These are phyloP conservation scores for Exophiala mesophila DNA, from an alignment of 2,329 filamentous ascomycete species.

Conservation along the genomic window DNA sequence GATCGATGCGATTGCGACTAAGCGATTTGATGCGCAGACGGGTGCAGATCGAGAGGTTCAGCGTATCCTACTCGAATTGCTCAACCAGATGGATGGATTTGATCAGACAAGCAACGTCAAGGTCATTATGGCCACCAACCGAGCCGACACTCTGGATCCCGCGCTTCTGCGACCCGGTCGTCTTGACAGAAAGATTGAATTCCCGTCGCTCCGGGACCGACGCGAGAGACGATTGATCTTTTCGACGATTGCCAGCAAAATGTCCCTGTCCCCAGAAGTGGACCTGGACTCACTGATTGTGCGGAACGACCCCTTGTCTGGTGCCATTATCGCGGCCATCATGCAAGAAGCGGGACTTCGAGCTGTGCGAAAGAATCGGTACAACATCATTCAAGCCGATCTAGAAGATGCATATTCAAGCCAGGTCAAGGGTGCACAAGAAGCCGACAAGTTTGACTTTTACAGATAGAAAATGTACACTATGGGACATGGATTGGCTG, in stretches of 20 bases:
- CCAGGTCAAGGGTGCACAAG: conserved; percentile 81
- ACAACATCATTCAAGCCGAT: conserved; percentile 98
- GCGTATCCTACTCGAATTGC: conserved; percentile 91
- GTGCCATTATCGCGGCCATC: conserved; percentile 94
- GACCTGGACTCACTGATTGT: conserved; percentile 95
- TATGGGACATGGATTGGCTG: conserved; percentile 2
- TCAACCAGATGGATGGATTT: conserved; percentile 99
- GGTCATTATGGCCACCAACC: conserved; percentile 99
- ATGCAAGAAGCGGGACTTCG: conserved; percentile 98
- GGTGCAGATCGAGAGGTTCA: conserved; percentile 97
- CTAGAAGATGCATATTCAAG: conserved; percentile 94
- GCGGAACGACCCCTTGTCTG: conserved; percentile 89
- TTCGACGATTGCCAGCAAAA: conserved; percentile 91
- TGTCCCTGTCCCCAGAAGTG: conserved; percentile 94
- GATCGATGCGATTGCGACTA: conserved; percentile 97
- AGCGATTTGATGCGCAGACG: conserved; percentile 98
- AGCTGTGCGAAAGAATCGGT: conserved; percentile 93
- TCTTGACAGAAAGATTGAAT: conserved; percentile 97
- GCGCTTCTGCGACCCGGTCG: conserved; percentile 90
- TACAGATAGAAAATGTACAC: too few species aligned
- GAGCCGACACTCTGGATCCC: conserved; percentile 93
- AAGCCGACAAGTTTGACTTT: conserved; percentile 75
- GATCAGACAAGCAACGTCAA: conserved; percentile 99
- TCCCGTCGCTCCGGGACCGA: conserved; percentile 88
- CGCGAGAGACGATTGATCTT: conserved; percentile 96